phyloP scores from a whole-genome alignment of 805 yeast genomes.

The Scheffersomyces stipitis region DNA sequence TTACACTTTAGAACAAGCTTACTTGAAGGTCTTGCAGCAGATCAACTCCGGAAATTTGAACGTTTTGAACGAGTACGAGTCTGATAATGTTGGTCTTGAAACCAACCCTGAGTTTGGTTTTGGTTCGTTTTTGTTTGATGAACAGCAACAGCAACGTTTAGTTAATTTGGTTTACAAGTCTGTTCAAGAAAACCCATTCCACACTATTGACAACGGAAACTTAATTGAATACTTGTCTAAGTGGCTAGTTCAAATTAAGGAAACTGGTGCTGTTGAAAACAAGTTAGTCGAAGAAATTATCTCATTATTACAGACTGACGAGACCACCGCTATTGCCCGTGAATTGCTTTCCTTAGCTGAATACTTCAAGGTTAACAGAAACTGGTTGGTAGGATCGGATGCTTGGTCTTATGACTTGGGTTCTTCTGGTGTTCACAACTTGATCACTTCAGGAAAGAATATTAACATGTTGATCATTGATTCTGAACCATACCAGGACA shows the following conservation, averaged over 20 bases:
- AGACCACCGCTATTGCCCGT: constrained; percentile 37
- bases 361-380: constrained; percentile 47
- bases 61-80: constrained; percentile 59
- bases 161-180: constrained; percentile 45
- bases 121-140: constrained; percentile 65
- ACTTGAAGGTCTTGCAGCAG: constrained; percentile 72
- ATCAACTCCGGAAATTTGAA: constrained; percentile 55
- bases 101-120: constrained; percentile 84
- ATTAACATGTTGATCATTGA: constrained; percentile 85
- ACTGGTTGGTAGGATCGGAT: constrained; percentile 92
- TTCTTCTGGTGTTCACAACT: constrained; percentile 84
- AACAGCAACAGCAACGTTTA: constrained; percentile 51
- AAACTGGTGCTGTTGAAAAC: constrained; percentile 26
- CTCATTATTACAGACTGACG: constrained; percentile 39
- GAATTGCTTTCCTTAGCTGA: constrained; percentile 48
- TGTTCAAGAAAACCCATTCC: constrained; percentile 44
- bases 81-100: constrained; percentile 41
- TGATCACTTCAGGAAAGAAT: constrained; percentile 71
- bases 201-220: constrained; percentile 43
- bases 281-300: constrained; percentile 30
- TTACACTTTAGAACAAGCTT: constrained; percentile 65
- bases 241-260: constrained; percentile 63
- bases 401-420: constrained; percentile 95
- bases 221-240: constrained; percentile 59
- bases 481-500: constrained; percentile 64